phyloP scores from a whole-genome alignment of 148 eudicot genomes.

The Rhododendron henanense region DNA sequence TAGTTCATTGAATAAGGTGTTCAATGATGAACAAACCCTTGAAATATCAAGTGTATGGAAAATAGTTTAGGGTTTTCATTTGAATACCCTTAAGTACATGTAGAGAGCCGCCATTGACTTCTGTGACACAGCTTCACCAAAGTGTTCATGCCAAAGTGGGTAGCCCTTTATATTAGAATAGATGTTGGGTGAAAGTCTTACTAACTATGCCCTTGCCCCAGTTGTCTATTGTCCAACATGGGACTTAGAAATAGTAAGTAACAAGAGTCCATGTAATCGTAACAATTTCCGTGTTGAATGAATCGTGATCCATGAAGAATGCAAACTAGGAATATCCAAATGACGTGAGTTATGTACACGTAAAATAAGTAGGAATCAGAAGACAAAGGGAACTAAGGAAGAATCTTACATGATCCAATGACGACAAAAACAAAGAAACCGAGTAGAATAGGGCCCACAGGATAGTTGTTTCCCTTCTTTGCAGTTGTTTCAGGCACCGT shows the following conservation, averaged over 20 bases:
- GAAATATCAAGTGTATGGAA: too few relatives aligned
- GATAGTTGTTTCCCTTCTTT: conserved; percentile 21
- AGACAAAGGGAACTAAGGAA: background rate
- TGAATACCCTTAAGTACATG: too few relatives aligned
- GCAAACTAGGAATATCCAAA: background rate
- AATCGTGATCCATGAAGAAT: background rate
- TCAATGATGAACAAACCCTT: too few relatives aligned
- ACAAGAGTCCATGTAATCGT: background rate
- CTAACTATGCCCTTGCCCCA: background rate
- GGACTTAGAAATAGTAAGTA: background rate
- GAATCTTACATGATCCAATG: conserved; percentile 27
- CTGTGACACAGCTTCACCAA: too few relatives aligned
- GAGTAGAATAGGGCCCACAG: conserved; percentile 26
- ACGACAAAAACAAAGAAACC: conserved; percentile 27
- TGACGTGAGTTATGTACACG: background rate
- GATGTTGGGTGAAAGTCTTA: background rate
- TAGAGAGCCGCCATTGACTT: too few relatives aligned
- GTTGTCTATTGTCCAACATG: background rate
- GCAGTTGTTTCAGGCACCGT: conserved; percentile 21
- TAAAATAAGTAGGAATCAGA: background rate
- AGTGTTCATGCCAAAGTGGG: too few relatives aligned
- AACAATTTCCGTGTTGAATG: background rate
- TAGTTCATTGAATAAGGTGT: too few relatives aligned
- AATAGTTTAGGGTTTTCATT: too few relatives aligned
- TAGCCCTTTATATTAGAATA: too few relatives aligned